Base-by-base conservation (phyloP, 2,329 filamentous ascomycete species). In the Phaeosphaeria sp. region DNA sequence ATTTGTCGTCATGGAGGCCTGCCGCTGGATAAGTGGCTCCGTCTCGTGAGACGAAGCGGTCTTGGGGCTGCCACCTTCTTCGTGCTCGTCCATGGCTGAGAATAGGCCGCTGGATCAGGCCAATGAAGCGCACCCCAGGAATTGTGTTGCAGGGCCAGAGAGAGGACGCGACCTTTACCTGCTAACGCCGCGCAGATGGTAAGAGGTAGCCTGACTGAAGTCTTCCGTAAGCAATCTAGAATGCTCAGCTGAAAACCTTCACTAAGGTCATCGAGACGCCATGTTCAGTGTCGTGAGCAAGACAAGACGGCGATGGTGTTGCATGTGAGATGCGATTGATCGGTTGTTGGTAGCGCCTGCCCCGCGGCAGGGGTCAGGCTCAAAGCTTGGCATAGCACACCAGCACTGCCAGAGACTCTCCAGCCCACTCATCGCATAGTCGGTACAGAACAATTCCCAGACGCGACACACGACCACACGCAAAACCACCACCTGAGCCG, bases 21-120 rank as follows among this genome's bases (percentile, higher is more conserved):
- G 64, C n/a, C 56, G 65, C 27, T 39, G 56, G 20, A 75, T 60
- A 18, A 75, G 63, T 27, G 73, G 73, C 47, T 73, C 64, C 18
- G 61, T 64, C 51, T 75, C 73, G 21, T 24, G 24, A 11, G 51
- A n/a, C 44, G 58, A 33, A 33, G 53, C 61, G 36, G 57, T 33
- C 49, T 66, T 68, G 30, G 56, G 60, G 30, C 53, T n/a, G 49
- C 13, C 30, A 8, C 40, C 52, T 43, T 58, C 62, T 47, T 61
- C 18, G 22, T 47, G 44, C 20, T 25, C 20, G 43, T 36, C 30
- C 59, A 55, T 36, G 30, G 30, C 30, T 36, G 15, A 13, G 15
- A 13, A 13, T 13, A 36, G 30, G 30, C 30, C 6, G 3, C 30
- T 36, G 11, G 11, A 36, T 36, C 3, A 7, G 30, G 30, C 6